These are phyloP conservation scores for Fusarium multiceps DNA, from an alignment of 2,329 filamentous ascomycete species.

Conservation along the genomic window DNA sequence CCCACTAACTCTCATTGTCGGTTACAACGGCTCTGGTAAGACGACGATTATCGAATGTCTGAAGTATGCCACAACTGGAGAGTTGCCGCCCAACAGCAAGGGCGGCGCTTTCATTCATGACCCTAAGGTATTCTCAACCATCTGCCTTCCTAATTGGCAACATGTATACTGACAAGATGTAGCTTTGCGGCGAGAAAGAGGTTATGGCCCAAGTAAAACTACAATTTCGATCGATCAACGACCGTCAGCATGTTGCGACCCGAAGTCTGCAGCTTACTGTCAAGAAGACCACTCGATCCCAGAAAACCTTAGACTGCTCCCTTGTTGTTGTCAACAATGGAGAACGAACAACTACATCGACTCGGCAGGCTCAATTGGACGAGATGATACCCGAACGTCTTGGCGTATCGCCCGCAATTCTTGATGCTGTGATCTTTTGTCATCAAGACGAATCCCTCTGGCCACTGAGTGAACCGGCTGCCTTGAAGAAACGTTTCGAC, in stretches of 20 bases:
- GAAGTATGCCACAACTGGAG: conserved; percentile 96
- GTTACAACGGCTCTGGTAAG: conserved; percentile 97
- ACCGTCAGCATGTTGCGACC: conserved; percentile 83
- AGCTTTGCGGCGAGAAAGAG: conserved; percentile 86
- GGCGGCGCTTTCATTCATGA: conserved; percentile 96
- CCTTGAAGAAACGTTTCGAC: conserved; percentile 93
- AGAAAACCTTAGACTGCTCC: conserved; percentile 87
- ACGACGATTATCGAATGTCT: conserved; percentile 99
- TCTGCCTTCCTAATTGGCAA: background rate
- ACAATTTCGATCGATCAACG: conserved; percentile 82
- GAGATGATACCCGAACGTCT: conserved; percentile 85
- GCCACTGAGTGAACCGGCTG: conserved; percentile 90
- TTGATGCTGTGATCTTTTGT: conserved; percentile 97
- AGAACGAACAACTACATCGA: conserved; percentile 82
- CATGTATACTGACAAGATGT: conserved; percentile 12
- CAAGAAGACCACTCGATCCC: conserved; percentile 79
- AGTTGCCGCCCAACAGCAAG: conserved; percentile 90
- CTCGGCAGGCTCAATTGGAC: conserved; percentile 83
- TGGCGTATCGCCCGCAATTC: conserved; percentile 87
- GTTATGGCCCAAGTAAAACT: conserved; percentile 92
- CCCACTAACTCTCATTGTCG: conserved; percentile 94
- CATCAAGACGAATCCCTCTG: conserved; percentile 98
- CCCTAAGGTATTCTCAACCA: conserved; percentile 72
- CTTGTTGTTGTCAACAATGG: conserved; percentile 81
- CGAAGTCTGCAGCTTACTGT: conserved; percentile 87